Base-by-base conservation (phyloP, 2,329 filamentous ascomycete genomes). In the Xylariaceae sp. region DNA sequence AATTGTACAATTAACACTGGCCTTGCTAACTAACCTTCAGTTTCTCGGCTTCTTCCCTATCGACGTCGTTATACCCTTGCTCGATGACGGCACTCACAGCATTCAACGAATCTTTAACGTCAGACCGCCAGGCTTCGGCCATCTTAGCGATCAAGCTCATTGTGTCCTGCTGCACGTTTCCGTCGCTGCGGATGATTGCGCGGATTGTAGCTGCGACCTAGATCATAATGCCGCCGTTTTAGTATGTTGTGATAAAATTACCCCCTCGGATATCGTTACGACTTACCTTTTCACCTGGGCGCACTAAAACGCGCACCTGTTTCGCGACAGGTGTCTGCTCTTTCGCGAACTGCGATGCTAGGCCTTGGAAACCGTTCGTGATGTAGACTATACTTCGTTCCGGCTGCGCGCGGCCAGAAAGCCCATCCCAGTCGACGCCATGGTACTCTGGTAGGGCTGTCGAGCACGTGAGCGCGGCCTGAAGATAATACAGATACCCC, bases 381-480 rank as follows among this genome's bases (percentile, higher is more conserved):
- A 36, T 36, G 11, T 36, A 36, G 5, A 20, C 19, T 5, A 36
- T 36, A 11, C 20, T 36, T 14, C 34, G 34, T 17, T 36, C 34
- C 14, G 34, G 35, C 40, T 36, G 40, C 2, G 14, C 32, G 6
- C 16, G 40, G 25, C 32, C 32, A 12, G 29, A 32, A 6, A 37
- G 35, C 6, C 41, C 41, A 4, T 44, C 41, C 41, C 41, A 44
- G 35, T 44, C 34, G 5, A 44, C 41, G 16, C 41, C 41, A 8
- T 16, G 11, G 17, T 21, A 44, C 17, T 44, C 41, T 20, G 11
- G 22, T 5, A 22, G 16, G n/a, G 34, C 41, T 19, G n/a, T 17
- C 12, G 19, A 11, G n/a, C 34, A 17, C 20, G 20, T 20, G 34
- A 36, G 34, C 5, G 34, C 34, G 20, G 34, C 34, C 5, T 36